These are phyloP conservation scores for Beauveria sp. DNA, from an alignment of 2,329 filamentous ascomycete genomes.

Conservation along the genomic window DNA sequence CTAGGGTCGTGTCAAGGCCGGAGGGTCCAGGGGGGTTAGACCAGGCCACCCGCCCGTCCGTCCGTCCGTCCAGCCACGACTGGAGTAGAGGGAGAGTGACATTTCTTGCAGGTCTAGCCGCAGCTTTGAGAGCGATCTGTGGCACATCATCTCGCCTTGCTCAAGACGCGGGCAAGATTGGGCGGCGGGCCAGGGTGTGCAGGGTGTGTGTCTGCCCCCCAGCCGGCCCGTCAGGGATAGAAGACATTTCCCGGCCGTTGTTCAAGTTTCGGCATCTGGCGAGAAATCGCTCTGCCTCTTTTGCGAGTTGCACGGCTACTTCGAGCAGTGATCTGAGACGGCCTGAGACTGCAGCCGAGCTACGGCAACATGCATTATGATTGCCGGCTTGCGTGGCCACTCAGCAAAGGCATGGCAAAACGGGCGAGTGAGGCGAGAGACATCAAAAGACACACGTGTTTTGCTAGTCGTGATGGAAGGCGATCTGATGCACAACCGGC, in stretches of 20 bases:
- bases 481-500: not conserved
- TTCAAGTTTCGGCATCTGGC: not conserved
- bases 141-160: slow-evolving; percentile 31
- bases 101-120: slow-evolving; percentile 5
- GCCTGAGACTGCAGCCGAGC: slow-evolving; percentile 15
- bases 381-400: not conserved
- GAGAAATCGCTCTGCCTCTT: not conserved
- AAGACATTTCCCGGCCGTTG: not conserved
- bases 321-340: slow-evolving; percentile 19
- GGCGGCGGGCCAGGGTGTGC: slow-evolving; percentile 11
- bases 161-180: slow-evolving; percentile 9
- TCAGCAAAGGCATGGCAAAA: slow-evolving; percentile 1
- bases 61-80: not conserved
- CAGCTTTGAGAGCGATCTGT: slow-evolving; percentile 26
- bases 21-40: not conserved
- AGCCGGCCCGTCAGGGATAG: not conserved
- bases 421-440: not conserved
- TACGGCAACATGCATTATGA: not conserved
- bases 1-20: not conserved
- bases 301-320: slow-evolving; percentile 9
- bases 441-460: not conserved
- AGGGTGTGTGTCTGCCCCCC: not conserved
- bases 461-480: not conserved
- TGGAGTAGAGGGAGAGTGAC: not conserved
- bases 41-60: not conserved